Conservation (phyloP, 352 stramenopile genomes). For the Pilasporangium apinafurcum region DNA sequence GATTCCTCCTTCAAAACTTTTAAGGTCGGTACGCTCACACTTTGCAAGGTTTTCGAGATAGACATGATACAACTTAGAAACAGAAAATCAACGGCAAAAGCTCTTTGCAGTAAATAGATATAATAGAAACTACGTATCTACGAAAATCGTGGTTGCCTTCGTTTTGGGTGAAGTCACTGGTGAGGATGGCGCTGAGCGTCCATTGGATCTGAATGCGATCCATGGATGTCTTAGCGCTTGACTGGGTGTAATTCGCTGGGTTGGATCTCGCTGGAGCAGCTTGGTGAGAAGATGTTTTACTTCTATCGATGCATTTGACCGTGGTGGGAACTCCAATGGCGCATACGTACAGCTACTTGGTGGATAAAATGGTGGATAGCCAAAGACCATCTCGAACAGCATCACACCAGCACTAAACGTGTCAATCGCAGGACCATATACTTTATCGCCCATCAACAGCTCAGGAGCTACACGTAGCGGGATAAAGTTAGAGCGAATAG, state of each 20-base stretch:
- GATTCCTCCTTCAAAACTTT: conserved; percentile 31
- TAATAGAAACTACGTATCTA: too few relatives aligned
- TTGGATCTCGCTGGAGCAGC: conserved; percentile 70
- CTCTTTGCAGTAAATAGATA: too few relatives aligned
- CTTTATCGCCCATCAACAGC: conserved; percentile 37
- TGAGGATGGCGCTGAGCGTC: conserved; percentile 31
- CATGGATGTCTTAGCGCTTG: conserved; percentile 82
- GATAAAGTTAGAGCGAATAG: not conserved
- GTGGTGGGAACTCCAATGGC: conserved; percentile 46
- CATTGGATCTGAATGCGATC: conserved; percentile 36
- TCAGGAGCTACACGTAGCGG: conserved; percentile 26
- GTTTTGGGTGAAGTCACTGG: conserved; percentile 13
- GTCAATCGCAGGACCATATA: conserved; percentile 56
- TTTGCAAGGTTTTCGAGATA: too few relatives aligned
- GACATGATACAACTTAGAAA: too few relatives aligned
- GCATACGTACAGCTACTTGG: conserved; percentile 57
- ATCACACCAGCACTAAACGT: conserved; percentile 70
- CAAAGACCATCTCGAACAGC: conserved; percentile 75
- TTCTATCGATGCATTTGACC: conserved; percentile 23
- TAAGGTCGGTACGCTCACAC: too few relatives aligned
- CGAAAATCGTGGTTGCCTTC: too few relatives aligned
- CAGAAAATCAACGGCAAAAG: too few relatives aligned
- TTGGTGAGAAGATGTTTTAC: conserved; percentile 61
- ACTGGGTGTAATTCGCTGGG: conserved; percentile 62
- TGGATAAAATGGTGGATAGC: conserved; percentile 67